Evolutionary conservation across 2,329 filamentous ascomycete genomes (phyloP).

Genomic region (Arthrobotrys conoides): DNA sequence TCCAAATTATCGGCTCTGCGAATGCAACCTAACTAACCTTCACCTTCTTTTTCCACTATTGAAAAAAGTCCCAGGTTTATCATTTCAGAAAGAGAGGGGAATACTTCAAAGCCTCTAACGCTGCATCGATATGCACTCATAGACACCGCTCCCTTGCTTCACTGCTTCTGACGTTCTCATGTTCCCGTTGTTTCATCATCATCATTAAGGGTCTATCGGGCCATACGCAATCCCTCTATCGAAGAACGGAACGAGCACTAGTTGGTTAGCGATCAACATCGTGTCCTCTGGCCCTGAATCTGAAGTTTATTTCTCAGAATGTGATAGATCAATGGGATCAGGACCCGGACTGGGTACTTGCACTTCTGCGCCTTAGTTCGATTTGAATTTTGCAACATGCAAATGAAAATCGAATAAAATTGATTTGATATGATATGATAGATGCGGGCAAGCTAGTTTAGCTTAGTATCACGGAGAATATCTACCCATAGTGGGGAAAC

Average conservation of each 20-base stretch:
- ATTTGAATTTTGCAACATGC: slow-evolving; percentile 32
- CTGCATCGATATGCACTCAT: slow-evolving; percentile 58
- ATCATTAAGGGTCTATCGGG: slow-evolving; percentile 53
- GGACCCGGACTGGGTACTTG: no score
- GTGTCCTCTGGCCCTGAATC: slow-evolving; percentile 24
- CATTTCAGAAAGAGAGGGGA: slow-evolving; percentile 54
- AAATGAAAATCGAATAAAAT: slow-evolving; percentile 1
- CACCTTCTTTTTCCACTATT: slow-evolving; percentile 22
- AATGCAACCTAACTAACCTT: slow-evolving; percentile 26
- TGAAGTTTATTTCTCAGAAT: slow-evolving; percentile 57
- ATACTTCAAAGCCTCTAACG: slow-evolving; percentile 52
- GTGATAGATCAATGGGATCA: slow-evolving; percentile 49
- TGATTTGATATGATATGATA: slow-evolving; percentile 29
- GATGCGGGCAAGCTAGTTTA: slow-evolving; percentile 3
- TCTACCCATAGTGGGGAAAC: slow-evolving; percentile 19
- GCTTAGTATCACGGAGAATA: slow-evolving; percentile 38
- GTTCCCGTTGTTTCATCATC: slow-evolving; percentile 57
- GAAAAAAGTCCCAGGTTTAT: slow-evolving; percentile 33
- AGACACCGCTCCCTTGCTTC: slow-evolving; percentile 53
- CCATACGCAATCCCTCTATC: slow-evolving; percentile 53
- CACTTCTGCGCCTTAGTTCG: slow-evolving; percentile 36
- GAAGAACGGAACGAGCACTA: slow-evolving; percentile 56
- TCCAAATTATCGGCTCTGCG: slow-evolving; percentile 41
- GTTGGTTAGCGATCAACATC: slow-evolving; percentile 33
- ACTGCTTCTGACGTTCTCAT: slow-evolving; percentile 56